These are phyloP conservation scores for Suhomyces ambrosiae DNA, from an alignment of 1,139 yeast species.

Conservation along the genomic window DNA sequence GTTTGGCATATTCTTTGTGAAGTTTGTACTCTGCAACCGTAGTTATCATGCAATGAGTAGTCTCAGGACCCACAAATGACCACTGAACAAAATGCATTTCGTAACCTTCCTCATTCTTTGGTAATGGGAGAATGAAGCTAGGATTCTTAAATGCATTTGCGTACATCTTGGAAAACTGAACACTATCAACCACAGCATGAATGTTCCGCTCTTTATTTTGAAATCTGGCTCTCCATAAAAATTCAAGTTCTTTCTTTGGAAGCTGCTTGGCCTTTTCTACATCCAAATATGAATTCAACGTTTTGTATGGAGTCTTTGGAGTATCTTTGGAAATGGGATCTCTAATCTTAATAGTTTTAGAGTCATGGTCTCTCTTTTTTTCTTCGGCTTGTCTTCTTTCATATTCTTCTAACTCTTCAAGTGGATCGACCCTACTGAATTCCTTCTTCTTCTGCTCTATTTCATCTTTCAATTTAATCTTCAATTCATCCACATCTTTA, in stretches of 20 bases:
- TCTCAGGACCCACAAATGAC: constrained; percentile 83
- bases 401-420: constrained; percentile 63
- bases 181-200: constrained; percentile 62
- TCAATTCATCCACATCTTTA: constrained; percentile 59
- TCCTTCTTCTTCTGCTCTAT: constrained; percentile 59
- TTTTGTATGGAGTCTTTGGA: constrained; percentile 63
- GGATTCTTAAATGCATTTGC: constrained; percentile 75
- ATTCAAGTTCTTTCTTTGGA: constrained; percentile 67
- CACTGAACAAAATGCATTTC: constrained; percentile 95
- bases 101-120: constrained; percentile 55
- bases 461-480: constrained; percentile 61
- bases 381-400: constrained; percentile 44
- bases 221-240: constrained; percentile 89
- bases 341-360: constrained; percentile 32
- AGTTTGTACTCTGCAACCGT: constrained; percentile 90
- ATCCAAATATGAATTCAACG: constrained; percentile 70
- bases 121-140: constrained; percentile 71
- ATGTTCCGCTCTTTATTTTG: constrained; percentile 59
- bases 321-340: constrained; percentile 49
- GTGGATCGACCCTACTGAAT: constrained; percentile 66
- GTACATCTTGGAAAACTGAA: constrained; percentile 61
- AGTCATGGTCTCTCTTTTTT: constrained; percentile 33
- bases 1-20: constrained; percentile 89
- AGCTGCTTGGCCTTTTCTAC: constrained; percentile 63
- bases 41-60: constrained; percentile 89